Base-by-base conservation (phyloP, 2,329 filamentous ascomycete genomes). In the Alternaria hordeiaustralica region DNA sequence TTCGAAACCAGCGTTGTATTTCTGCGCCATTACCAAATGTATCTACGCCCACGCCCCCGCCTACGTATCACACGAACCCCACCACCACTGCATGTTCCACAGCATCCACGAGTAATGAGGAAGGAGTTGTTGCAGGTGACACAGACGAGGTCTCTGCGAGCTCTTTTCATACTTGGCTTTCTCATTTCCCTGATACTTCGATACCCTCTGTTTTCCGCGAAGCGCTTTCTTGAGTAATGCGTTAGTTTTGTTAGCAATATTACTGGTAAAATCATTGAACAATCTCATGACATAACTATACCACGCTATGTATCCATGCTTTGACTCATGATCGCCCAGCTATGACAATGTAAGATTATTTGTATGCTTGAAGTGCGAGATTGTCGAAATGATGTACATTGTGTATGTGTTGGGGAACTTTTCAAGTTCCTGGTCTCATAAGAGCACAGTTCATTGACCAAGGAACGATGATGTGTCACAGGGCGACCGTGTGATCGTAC, bases 171-270 rank as follows among this genome's bases (percentile, higher is more conserved):
- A 49, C 66, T 12, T 69, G 66, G 61, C 61, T 69, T 49, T 63
- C 62, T 6, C 51, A 61, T 36, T 67, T 69, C 25, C 61, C 67
- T 12, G 55, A 58, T 53, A 51, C 58, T 36, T 55, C 53, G 30
- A 69, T 69, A 67, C 67, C 67, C 64, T 60, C 59, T 54, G 46
- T 58, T 25, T 67, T 69, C 30, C 59, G 62, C 25, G 60, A 65
- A 44, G 25, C 41, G 9, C 8, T 65, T 23, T 63, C 23, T 58
- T 65, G 41, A 54, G 30, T 11, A 23, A 8, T 12, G 20, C 5
- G 15, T 12, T 49, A 15, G 6, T 41, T 28, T 50, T 1, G 12
- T 15, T 51, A 51, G 49, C 4, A 33, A 18, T 21, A n/a, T 23
- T 10, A 21, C 28, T 36, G 21, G 49, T 11, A 23, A 28, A 4